Evolutionary conservation across 2,329 filamentous ascomycete species (phyloP).

Genomic region (Verticillium alfalfae): DNA sequence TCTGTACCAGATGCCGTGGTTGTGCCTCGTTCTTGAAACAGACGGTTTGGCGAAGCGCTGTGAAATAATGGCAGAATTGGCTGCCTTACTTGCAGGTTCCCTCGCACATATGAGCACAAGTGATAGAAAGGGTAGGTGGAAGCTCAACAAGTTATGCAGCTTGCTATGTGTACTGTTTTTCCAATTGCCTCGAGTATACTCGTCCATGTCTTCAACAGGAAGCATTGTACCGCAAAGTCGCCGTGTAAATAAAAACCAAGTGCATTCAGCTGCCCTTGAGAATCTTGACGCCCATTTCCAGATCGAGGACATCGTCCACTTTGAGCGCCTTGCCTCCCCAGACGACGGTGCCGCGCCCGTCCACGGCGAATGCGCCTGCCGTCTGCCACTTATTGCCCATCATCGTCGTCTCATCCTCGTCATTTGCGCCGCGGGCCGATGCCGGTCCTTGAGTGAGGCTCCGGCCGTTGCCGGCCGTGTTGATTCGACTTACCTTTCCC

Average conservation of each 20-base stretch:
- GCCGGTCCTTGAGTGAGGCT: constrained; percentile 5
- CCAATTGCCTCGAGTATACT: too few relatives aligned
- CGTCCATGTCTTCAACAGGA: neutral
- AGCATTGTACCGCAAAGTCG: neutral
- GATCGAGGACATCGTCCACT: constrained; percentile 45
- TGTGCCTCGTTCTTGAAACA: too few relatives aligned
- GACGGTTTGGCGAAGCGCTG: too few relatives aligned
- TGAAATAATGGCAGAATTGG: too few relatives aligned
- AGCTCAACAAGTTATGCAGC: too few relatives aligned
- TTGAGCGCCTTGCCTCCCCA: constrained; percentile 43
- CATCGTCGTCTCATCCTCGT: constrained; percentile 28
- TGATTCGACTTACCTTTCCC: constrained; percentile 25
- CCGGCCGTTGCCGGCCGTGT: constrained; percentile 2
- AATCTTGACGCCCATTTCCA: constrained; percentile 39
- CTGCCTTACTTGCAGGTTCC: too few relatives aligned
- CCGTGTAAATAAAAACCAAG: neutral
- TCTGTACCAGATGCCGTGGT: too few relatives aligned
- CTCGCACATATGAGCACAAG: too few relatives aligned
- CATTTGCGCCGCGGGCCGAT: constrained; percentile 1
- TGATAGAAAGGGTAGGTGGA: too few relatives aligned
- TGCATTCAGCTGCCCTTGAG: neutral
- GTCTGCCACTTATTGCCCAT: constrained; percentile 55
- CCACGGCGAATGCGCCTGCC: constrained; percentile 44
- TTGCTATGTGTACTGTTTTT: too few relatives aligned
- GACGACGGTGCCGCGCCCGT: constrained; percentile 41